Evolutionary conservation across 2,329 filamentous ascomycete genomes (phyloP), one percentile per base, ranked within the genome.

Genomic region (Ceratocystis cubensis): DNA sequence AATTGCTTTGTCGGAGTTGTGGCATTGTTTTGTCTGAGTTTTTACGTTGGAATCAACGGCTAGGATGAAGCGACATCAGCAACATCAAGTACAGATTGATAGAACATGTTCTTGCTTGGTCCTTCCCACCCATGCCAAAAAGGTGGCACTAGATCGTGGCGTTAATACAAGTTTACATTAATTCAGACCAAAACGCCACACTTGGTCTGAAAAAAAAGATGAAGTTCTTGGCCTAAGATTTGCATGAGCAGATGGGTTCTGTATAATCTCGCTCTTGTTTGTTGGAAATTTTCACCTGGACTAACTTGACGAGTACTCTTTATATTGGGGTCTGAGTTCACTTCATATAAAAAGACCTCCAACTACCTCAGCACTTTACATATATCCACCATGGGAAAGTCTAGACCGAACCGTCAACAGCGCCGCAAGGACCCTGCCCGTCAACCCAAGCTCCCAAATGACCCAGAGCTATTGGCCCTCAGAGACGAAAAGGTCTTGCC

Each of bases 401-500:
- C 83, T 33, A 78, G 83, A 48, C 78, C 81, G 67, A 82, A 79
- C 72, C 80, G 78, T 70, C 76, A 75, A 45, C 74, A 75, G 61
- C 76, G 78, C 69, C 80, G 83, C 65, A 75, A 79, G 66, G 79
- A 85, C 71, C 83, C 84, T 68, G 78, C 84, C 66, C 86, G 84
- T 73, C 73, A 79, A 22, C 75, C 82, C 72, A 87, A 86, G 72
- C 82, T 82, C 22, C 84, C 83, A 3, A 76, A 83, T 1, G 84
- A 87, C 71, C 84, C 85, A 5, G 83, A 85, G 72, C 80, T 87
- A 65, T 81, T 82, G 25, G 82, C 83, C 13, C 79, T 88, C 56
- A 79, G 85, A 44, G 84, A 87, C 69, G 77, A 79, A 74, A 82
- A 81, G 73, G 84, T 88, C 71, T 75, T 88, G 45, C 86, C 86